Conservation (phyloP, 2,329 filamentous ascomycete genomes). For the Aschersonia sp. region DNA sequence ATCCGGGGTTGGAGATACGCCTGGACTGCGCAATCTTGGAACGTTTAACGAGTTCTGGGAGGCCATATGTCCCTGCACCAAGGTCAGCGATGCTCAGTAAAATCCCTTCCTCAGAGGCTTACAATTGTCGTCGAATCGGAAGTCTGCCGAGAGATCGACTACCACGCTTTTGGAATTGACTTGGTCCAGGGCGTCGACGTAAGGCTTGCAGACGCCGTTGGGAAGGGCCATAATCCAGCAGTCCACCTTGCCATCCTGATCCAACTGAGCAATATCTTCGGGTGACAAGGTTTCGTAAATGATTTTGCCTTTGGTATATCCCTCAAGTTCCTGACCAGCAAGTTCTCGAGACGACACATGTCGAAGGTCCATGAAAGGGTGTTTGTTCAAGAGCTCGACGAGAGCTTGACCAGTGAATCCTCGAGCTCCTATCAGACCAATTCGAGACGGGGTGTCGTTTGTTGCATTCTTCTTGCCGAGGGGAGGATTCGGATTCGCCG, state of each 20-base stretch:
- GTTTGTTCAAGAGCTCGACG: slow-evolving; percentile 72
- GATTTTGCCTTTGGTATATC: slow-evolving; percentile 83
- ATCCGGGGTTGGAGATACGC: slow-evolving; percentile 84
- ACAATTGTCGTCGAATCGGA: slow-evolving; percentile 61
- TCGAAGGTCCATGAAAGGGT: slow-evolving; percentile 78
- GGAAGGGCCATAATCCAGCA: slow-evolving; percentile 97
- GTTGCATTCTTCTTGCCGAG: slow-evolving; percentile 77
- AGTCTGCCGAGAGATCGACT: slow-evolving; percentile 91
- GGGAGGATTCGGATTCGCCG: slow-evolving; percentile 38
- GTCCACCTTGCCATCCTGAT: slow-evolving; percentile 72
- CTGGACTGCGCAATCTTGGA: slow-evolving; percentile 51
- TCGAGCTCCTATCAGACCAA: slow-evolving; percentile 79
- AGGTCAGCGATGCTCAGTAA: no score
- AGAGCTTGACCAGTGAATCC: slow-evolving; percentile 51
- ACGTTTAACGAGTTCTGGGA: slow-evolving; percentile 76
- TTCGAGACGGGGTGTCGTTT: slow-evolving; percentile 61
- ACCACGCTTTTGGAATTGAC: slow-evolving; percentile 60
- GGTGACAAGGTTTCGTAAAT: slow-evolving; percentile 81
- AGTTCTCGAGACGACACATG: slow-evolving; percentile 92
- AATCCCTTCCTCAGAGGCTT: background rate
- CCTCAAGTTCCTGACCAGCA: slow-evolving; percentile 70
- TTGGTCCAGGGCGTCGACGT: slow-evolving; percentile 73
- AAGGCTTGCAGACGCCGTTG: slow-evolving; percentile 89
- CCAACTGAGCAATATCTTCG: slow-evolving; percentile 77
- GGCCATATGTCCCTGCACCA: slow-evolving; percentile 38